Evolutionary conservation across 768 basidiomycete species (phyloP).

Genomic region (Podaxis sp.): DNA sequence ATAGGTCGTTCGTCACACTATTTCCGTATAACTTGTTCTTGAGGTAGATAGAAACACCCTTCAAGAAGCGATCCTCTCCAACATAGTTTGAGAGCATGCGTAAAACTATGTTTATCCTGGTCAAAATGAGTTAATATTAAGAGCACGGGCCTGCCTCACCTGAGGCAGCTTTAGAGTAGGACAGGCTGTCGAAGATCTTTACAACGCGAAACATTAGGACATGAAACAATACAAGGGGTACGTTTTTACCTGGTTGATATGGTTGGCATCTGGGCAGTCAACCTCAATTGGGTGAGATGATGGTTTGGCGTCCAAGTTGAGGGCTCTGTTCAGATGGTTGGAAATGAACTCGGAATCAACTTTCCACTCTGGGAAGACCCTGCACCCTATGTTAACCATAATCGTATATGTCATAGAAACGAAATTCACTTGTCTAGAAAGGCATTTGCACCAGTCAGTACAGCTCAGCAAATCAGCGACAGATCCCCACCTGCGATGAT

Average conservation of each 20-base stretch:
- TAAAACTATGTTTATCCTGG: constrained; percentile 50
- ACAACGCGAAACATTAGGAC: background rate
- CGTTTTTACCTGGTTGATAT: constrained; percentile 65
- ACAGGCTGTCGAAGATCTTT: constrained; percentile 89
- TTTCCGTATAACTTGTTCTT: constrained; percentile 86
- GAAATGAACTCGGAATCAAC: constrained; percentile 80
- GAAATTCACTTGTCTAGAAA: constrained; percentile 50
- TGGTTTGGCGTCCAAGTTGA: constrained; percentile 77
- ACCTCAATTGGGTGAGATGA: constrained; percentile 95
- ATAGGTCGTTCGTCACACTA: constrained; percentile 82
- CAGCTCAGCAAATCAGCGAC: background rate
- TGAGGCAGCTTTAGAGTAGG: constrained; percentile 82
- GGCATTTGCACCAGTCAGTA: constrained; percentile 1
- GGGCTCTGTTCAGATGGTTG: constrained; percentile 71
- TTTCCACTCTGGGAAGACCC: constrained; percentile 84
- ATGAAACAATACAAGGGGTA: background rate
- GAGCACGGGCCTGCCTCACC: constrained; percentile 35
- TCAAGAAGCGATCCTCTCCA: constrained; percentile 84
- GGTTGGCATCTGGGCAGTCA: constrained; percentile 81
- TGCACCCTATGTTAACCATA: constrained; percentile 22
- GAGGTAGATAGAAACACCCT: constrained; percentile 88
- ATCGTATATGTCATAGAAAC: background rate
- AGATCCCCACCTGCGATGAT: constrained; percentile 64
- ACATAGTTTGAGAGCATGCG: constrained; percentile 91
- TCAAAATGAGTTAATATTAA: background rate